Conservation (phyloP, 257 asterid genomes). For the Salvia splendens region DNA sequence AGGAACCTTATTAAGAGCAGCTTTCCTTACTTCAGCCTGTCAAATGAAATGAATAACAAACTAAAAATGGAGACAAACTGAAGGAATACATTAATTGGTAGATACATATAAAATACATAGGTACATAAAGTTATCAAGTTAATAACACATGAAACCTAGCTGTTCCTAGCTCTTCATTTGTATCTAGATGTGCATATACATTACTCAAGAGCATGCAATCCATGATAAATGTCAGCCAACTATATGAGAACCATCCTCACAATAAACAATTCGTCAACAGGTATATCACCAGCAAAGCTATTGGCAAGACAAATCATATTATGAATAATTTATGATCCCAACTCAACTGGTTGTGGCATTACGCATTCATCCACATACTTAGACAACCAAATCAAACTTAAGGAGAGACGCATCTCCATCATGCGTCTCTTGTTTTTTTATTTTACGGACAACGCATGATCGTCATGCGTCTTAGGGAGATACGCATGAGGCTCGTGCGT, state of each 20-base stretch:
- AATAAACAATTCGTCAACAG: background rate
- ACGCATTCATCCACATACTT: background rate
- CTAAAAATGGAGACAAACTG: background rate
- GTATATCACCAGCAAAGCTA: background rate
- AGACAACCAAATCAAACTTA: background rate
- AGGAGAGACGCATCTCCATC: too few relatives aligned
- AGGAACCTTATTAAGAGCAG: conserved; percentile 61
- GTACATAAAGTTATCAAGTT: background rate
- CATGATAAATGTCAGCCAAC: background rate
- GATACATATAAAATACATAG: background rate
- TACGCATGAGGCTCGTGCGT: too few relatives aligned
- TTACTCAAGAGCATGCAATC: background rate
- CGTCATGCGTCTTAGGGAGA: too few relatives aligned
- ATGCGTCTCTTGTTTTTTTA: too few relatives aligned
- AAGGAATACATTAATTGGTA: background rate
- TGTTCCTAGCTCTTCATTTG: background rate
- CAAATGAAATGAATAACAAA: conserved; percentile 18
- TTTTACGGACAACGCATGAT: too few relatives aligned
- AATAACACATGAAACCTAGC: background rate
- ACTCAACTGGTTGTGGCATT: conserved; percentile 5
- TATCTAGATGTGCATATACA: background rate
- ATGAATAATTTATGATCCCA: background rate
- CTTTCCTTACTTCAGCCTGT: conserved; percentile 69
- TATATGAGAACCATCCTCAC: background rate
- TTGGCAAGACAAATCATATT: background rate